A percentile compares a stretch with the other conserved stretches of the same genome.
phyloP scores from a whole-genome alignment of 305 asterid species.

The Fraxinus greggii region DNA sequence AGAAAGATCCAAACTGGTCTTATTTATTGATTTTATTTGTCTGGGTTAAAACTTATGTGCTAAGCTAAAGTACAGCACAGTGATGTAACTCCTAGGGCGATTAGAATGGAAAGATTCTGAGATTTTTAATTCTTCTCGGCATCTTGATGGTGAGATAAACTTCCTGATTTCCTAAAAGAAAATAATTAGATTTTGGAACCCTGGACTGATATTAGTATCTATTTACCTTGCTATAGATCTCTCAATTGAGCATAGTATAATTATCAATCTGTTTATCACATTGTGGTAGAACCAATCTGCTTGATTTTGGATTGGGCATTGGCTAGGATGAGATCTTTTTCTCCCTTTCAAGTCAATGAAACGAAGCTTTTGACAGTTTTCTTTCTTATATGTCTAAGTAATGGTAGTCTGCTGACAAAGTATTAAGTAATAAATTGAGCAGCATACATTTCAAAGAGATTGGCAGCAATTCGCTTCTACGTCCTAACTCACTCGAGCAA shows the following conservation, averaged over 20 bases:
- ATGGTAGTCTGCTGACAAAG: neutral
- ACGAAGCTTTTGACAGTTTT: neutral
- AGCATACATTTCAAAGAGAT: neutral
- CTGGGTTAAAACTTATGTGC: neutral
- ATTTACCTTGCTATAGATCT: neutral
- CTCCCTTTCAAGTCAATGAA: neutral
- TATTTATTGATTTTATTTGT: neutral
- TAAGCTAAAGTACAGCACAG: neutral
- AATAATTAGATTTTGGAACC: neutral
- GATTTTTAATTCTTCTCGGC: neutral
- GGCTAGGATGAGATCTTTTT: neutral
- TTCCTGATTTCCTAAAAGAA: conserved; percentile 10
- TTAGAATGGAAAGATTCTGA: conserved; percentile 1
- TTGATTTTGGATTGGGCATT: neutral
- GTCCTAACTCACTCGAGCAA: neutral
- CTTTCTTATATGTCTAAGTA: too few species aligned
- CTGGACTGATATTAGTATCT: neutral
- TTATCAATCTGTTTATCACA: neutral
- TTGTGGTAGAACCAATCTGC: neutral
- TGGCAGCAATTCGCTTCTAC: neutral
- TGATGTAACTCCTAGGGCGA: neutral
- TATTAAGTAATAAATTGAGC: neutral
- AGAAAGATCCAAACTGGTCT: neutral
- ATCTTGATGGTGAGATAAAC: conserved; percentile 7
- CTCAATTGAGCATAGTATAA: neutral